Evolutionary conservation across 768 basidiomycete species (phyloP), one percentile per base, ranked within the genome.

Genomic region (Ramaria sp.): DNA sequence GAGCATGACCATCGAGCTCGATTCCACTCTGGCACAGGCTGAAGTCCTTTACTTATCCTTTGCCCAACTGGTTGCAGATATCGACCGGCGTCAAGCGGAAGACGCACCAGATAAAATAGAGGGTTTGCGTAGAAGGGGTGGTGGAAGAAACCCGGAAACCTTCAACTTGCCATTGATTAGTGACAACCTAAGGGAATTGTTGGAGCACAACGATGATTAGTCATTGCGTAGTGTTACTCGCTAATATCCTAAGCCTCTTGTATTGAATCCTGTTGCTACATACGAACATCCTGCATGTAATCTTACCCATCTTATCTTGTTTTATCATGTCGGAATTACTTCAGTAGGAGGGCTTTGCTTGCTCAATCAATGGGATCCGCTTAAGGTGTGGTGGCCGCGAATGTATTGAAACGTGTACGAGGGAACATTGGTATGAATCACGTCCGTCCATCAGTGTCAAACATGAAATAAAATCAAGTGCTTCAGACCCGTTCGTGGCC

Each of bases 11-110:
- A 95, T 99, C 63, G 96, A 98, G 67, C 80, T 98, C n/a, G 88
- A 96, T 67, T 83, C 86, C 0, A 95, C 96, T 19, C 79, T 99
- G 9, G 87, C 91, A 0, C 96, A 98, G 71, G 96, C 95, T 10
- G 96, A 99, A 70, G 93, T 98, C 15, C 78, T 99, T 20, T 98
- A 91, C 77, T 77, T 95, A 1, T 92, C 92, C 1, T 97, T 96
- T 73, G 75, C 84, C 12, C 86, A 89, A 64, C 71, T 96, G 20
- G 84, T 97, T 20, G 87, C 87, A 10, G 92, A 95, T 67, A 82
- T 95, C 63, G 92, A 96, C 67, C 80, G 87, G 37, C 80, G 86
- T 60, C 79, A 77, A 60, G 81, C 91, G 60, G 78, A 78, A 48
- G 51, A 53, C 4, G 59, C 62, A 13, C 54, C 65, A 4, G 63